Conservation (phyloP, 106 monocot genomes). For the Allium fistulosum region DNA sequence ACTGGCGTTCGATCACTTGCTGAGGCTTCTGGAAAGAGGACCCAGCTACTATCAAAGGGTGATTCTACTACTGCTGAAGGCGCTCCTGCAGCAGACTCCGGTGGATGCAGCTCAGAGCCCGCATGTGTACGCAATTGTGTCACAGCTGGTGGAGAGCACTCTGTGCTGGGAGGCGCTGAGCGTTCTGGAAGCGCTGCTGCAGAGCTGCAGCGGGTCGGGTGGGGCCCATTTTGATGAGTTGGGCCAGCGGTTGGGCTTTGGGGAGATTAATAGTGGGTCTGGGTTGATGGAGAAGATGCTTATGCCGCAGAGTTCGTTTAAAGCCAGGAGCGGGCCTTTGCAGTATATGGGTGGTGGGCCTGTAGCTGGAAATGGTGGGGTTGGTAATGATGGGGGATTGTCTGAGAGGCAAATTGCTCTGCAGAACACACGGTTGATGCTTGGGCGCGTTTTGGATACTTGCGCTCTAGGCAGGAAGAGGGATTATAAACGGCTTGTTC, state of each 20-base stretch:
- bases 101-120: constrained; percentile 96
- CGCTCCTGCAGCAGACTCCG: constrained; percentile 79
- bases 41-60: constrained; percentile 84
- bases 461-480: constrained; percentile 80
- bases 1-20: constrained; percentile 83
- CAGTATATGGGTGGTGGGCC: constrained; percentile 52
- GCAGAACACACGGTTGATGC: constrained; percentile 72
- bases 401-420: constrained; percentile 67
- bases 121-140: constrained; percentile 83
- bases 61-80: constrained; percentile 87
- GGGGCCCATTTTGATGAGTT: constrained; percentile 44
- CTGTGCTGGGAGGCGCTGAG: constrained; percentile 83
- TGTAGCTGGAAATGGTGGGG: constrained; percentile 28
- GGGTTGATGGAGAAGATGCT: constrained; percentile 55
- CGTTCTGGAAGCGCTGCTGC: constrained; percentile 83
- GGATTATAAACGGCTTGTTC: constrained; percentile 94
- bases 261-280: constrained; percentile 29
- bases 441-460: constrained; percentile 87
- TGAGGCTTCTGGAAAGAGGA: constrained; percentile 87
- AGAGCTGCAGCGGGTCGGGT: constrained; percentile 62
- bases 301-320: constrained; percentile 78
- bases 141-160: constrained; percentile 88
- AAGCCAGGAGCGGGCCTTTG: constrained; percentile 74
- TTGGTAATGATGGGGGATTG: constrained; percentile 33
- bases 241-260: constrained; percentile 8